Evolutionary conservation across 805 yeast species (phyloP), one percentile per base, ranked within the genome.

Genomic region (Spathaspora boniae): DNA sequence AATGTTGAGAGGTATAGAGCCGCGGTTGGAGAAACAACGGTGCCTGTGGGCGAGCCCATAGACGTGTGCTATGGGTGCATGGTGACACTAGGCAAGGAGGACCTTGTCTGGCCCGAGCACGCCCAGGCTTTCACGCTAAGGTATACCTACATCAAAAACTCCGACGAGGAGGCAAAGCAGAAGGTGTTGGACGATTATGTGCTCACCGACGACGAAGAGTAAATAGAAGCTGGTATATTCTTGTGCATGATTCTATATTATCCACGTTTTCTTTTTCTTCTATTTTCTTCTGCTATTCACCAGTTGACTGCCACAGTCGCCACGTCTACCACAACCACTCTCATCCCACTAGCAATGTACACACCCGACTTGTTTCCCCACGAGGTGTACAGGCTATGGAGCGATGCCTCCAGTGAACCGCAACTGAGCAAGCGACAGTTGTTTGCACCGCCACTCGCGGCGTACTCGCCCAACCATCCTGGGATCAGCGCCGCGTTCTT

Each of bases 61-160:
- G 52, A 61, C n/a, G 47, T 82, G 6, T 86, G 95, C 52, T 86
- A 83, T 48, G 95, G 93, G 2, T 86, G 95, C 52, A 68, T 78
- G 23, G 82, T 82, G 2, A 75, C 79, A 8, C 50, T 84, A 36
- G 74, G 77, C 0, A 26, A 33, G n/a, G 40, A 37, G 23, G 57
- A 40, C 40, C 60, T 49, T 41, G 54, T 36, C 26, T 78, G 54
- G 60, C 66, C 51, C 50, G 72, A 71, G 54, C 31, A 29, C 18
- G 9, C 31, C 16, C 20, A 26, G 7, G 15, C 70, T 6, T 14
- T 29, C 16, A 8, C 15, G 9, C 18, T 12, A 5, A 42, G 48
- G 27, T 40, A n/a, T n/a, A n/a, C n/a, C 42, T 38, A 41, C 18
- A 20, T 34, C 7, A 39, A 41, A 22, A 32, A 38, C 30, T 38